These are phyloP conservation scores for Diaporthe vaccinii DNA, from an alignment of 2,329 filamentous ascomycete species.

Conservation along the genomic window DNA sequence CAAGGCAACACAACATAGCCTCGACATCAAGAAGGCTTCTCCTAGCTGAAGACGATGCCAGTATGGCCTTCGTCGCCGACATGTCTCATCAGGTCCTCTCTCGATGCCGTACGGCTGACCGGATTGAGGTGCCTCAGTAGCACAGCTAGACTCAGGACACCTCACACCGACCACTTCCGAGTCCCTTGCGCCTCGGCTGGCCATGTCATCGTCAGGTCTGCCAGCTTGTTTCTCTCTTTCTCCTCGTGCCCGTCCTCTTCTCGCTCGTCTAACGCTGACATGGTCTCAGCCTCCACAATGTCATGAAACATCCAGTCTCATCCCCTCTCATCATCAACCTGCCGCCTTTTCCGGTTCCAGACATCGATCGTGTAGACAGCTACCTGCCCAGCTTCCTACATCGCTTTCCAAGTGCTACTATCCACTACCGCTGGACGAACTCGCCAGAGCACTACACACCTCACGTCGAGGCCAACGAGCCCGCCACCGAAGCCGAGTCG, in stretches of 20 bases:
- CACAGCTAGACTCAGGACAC: conserved; percentile 15
- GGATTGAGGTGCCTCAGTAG: conserved; percentile 20
- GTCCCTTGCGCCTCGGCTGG: conserved; percentile 65
- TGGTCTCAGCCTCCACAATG: conserved; percentile 62
- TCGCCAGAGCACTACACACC: background rate
- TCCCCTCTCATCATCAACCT: conserved; percentile 68
- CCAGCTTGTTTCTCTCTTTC: background rate
- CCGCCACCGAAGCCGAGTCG: background rate
- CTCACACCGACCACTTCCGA: conserved; percentile 55
- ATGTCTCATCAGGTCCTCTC: conserved; percentile 31
- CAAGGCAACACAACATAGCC: background rate
- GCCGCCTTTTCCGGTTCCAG: conserved; percentile 59
- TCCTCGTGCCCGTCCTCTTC: background rate
- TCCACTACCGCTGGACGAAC: conserved; percentile 71
- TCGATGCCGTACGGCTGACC: background rate
- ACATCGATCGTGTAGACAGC: conserved; percentile 43
- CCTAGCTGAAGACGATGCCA: conserved; percentile 36
- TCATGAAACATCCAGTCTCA: conserved; percentile 52
- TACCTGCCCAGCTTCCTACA: conserved; percentile 58
- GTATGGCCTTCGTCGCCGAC: conserved; percentile 37
- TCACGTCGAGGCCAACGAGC: background rate
- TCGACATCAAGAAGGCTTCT: background rate
- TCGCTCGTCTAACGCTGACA: conserved; percentile 40
- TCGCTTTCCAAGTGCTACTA: conserved; percentile 62
- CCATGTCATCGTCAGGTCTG: conserved; percentile 63